phyloP scores from a whole-genome alignment of 495 filamentous ascomycete genomes.

The Hypoxylon intermedium region DNA sequence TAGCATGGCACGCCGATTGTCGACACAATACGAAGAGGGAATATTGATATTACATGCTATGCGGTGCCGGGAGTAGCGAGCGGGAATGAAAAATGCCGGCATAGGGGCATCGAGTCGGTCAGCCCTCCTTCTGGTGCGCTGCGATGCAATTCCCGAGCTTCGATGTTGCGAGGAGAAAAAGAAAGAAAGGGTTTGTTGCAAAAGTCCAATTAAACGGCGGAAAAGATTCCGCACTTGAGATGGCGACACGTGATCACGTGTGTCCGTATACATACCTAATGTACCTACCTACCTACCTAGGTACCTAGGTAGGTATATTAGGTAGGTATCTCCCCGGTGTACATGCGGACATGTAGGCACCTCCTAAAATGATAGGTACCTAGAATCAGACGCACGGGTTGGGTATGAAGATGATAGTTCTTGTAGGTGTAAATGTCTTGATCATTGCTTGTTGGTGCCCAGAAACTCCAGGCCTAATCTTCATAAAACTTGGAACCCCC shows the following conservation, averaged over 20 bases:
- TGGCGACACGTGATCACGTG: constrained; percentile 26
- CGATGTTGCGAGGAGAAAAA: no score
- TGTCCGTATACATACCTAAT: neutral
- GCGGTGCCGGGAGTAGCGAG: constrained; percentile 63
- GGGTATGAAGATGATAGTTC: no score
- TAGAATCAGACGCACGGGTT: no score
- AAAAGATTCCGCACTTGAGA: constrained; percentile 13
- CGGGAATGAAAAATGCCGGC: constrained; percentile 53
- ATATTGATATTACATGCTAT: constrained; percentile 68
- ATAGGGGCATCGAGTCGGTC: constrained; percentile 42
- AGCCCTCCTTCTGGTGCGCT: constrained; percentile 2
- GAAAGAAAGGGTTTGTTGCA: no score
- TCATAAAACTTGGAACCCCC: no score
- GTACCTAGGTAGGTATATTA: no score
- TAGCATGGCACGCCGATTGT: neutral
- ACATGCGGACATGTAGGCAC: no score
- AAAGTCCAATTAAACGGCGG: constrained; percentile 10
- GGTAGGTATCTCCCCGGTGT: neutral
- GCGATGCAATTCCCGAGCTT: no score
- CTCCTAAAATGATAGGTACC: no score
- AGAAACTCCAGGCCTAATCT: constrained; percentile 12
- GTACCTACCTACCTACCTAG: no score
- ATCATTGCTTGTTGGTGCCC: neutral
- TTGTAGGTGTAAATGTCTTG: neutral
- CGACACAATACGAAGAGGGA: neutral